A percentile compares a stretch with the other conserved stretches of the same genome.
These are phyloP conservation scores for Tricholoma sp. DNA, from an alignment of 768 basidiomycete species.

Conservation along the genomic window DNA sequence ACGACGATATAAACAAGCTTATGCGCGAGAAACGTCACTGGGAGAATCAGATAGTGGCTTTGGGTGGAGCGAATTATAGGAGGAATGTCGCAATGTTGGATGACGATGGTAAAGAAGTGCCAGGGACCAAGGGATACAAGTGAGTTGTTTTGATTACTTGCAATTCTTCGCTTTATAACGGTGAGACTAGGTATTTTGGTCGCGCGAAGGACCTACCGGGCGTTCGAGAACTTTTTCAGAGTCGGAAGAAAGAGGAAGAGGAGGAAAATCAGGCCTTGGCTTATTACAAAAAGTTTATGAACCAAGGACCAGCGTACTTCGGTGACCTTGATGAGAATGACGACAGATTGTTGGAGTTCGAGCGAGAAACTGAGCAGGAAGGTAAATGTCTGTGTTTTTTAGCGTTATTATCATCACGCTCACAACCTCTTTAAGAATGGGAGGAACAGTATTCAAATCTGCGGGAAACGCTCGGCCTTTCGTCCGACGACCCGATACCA, in stretches of 20 bases:
- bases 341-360: constrained; percentile 63
- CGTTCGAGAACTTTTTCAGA: constrained; percentile 90
- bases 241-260: constrained; percentile 79
- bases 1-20: constrained; percentile 96
- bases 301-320: constrained; percentile 85
- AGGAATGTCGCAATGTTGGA: constrained; percentile 92
- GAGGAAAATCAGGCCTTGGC: constrained; percentile 77
- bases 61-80: constrained; percentile 95
- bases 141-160: constrained; percentile 26
- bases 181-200: constrained; percentile 77
- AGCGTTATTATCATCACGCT: not conserved
- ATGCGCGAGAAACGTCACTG: constrained; percentile 95
- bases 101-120: constrained; percentile 93
- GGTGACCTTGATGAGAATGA: constrained; percentile 85
- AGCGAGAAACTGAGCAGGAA: constrained; percentile 65
- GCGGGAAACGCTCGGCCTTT: constrained; percentile 47
- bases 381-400: constrained; percentile 38
- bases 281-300: constrained; percentile 84
- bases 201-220: constrained; percentile 95
- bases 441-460: constrained; percentile 53
- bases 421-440: constrained; percentile 46
- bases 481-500: constrained; percentile 47
- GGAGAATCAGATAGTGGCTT: constrained; percentile 96
- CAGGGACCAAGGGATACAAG: constrained; percentile 98
- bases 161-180: not conserved